Evolutionary conservation across 2,329 filamentous ascomycete species (phyloP).

Genomic region (Curvularia lunata): DNA sequence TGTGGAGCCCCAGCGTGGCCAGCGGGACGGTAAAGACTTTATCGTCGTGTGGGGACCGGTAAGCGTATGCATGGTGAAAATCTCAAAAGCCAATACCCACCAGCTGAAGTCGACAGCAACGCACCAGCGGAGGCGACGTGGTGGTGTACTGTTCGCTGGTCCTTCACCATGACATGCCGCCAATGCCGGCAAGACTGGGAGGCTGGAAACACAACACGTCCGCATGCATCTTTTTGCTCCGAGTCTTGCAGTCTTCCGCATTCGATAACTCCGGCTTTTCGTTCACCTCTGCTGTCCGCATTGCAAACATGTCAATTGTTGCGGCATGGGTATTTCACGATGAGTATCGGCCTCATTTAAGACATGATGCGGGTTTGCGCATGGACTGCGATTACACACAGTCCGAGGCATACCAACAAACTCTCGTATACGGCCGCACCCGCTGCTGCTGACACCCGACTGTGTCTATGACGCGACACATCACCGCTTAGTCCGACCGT

Average conservation of each 20-base stretch:
- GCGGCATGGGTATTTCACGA: background rate
- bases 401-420: constrained; percentile 4
- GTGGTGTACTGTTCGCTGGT: constrained; percentile 25
- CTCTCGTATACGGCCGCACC: constrained; percentile 2
- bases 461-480: constrained; percentile 5
- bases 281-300: background rate
- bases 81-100: constrained; percentile 19
- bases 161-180: constrained; percentile 2
- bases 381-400: background rate
- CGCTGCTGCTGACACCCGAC: background rate
- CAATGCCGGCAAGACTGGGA: background rate
- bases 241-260: background rate
- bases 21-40: constrained; percentile 32
- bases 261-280: background rate
- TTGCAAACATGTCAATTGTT: background rate
- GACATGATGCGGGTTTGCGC: background rate
- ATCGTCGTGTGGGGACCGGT: constrained; percentile 29
- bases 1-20: constrained; percentile 28
- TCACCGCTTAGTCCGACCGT: background rate
- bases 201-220: constrained; percentile 5
- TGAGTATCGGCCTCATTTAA: background rate
- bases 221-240: background rate
- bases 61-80: constrained; percentile 30
- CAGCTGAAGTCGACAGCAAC: constrained; percentile 17
- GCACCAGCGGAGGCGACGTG: constrained; percentile 24